These are phyloP conservation scores for Scenedesmus sp. DNA, from an alignment of 163 green algal species.

Conservation along the genomic window DNA sequence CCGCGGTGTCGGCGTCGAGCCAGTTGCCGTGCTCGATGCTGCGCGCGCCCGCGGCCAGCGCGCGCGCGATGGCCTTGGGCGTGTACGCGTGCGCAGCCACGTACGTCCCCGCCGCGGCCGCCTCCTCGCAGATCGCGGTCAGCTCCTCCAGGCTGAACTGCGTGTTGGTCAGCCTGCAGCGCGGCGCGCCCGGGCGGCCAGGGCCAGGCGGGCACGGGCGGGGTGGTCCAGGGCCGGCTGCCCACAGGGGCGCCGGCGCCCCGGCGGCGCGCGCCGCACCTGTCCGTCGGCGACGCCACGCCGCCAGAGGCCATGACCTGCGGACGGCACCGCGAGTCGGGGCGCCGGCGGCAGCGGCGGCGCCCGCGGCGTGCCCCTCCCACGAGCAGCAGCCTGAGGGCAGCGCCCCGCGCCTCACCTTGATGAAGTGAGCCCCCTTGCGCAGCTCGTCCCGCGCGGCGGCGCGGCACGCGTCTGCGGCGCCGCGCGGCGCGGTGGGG, in stretches of 20 bases:
- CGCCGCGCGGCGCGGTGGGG: too few relatives aligned
- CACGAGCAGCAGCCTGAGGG: too few relatives aligned
- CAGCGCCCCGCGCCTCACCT: too few relatives aligned
- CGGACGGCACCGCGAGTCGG: too few relatives aligned
- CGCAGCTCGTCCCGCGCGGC: conserved; percentile 76
- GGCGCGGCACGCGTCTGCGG: conserved; percentile 23
- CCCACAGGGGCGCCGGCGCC: too few relatives aligned
- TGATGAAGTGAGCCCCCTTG: conserved; percentile 75
- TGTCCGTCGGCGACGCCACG: conserved; percentile 73
- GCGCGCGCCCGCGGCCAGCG: conserved; percentile 49
- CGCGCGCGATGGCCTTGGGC: conserved; percentile 58
- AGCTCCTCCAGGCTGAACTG: conserved; percentile 76
- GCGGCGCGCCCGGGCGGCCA: neutral
- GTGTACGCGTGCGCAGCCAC: conserved; percentile 76
- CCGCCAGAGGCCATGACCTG: conserved; percentile 79
- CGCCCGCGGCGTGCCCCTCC: too few relatives aligned
- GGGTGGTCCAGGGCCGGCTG: too few relatives aligned
- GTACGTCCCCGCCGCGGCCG: conserved; percentile 62
- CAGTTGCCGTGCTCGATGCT: conserved; percentile 81
- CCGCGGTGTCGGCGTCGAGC: conserved; percentile 54
- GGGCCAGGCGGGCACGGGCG: neutral
- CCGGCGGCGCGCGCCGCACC: conserved; percentile 34
- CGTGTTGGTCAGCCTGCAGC: conserved; percentile 62
- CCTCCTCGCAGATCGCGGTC: conserved; percentile 72
- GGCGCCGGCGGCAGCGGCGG: too few relatives aligned